Base-by-base conservation (phyloP, 495 filamentous ascomycete species). In the Niebla homalea region DNA sequence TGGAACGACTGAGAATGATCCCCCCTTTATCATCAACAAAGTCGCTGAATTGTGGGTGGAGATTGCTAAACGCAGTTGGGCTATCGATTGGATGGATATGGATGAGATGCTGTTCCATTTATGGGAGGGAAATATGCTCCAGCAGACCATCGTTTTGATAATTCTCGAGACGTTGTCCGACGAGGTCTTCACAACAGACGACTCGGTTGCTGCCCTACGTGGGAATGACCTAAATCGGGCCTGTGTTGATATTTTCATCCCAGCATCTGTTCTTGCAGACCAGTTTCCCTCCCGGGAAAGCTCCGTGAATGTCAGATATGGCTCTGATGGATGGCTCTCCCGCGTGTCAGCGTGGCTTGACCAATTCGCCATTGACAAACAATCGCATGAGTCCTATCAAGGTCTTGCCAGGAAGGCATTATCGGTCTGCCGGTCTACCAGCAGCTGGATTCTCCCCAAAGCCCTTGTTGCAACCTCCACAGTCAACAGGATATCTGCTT, bases 41-140 rank as follows among this genome's bases (percentile, higher is more conserved):
- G 83, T 92, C 29, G 86, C 88, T n/a, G 84, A 90, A 66, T 67
- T 97, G 51, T 97, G 92, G 93, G 84, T 87, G 6, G 92, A 96
- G 62, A 67, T 94, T 46, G 88, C 89, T 22, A 97, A 99, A 69
- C 76, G 89, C 59, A 85, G 78, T 58, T 99, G 93, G 93, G 87
- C 72, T 10, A 70, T 76, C 26, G 85, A 90, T 42, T 99, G 92
- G 92, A 76, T 83, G 67, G 80, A 93, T 62, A 96, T 99, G 92
- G 92, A 99, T 61, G 71, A 77, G 39, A 67, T 82, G 55, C 74
- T 99, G 38, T 78, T 88, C 38, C 77, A 76, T 50, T 73, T 96
- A 21, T 98, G 93, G 93, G 68, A 72, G n/a, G 75, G 77, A 19
- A 76, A 77, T 43, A 65, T 80, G 19, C 76, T 81, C 15, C 84